phyloP scores from a whole-genome alignment of 2,329 filamentous ascomycete genomes.

The Pyricularia sp. region DNA sequence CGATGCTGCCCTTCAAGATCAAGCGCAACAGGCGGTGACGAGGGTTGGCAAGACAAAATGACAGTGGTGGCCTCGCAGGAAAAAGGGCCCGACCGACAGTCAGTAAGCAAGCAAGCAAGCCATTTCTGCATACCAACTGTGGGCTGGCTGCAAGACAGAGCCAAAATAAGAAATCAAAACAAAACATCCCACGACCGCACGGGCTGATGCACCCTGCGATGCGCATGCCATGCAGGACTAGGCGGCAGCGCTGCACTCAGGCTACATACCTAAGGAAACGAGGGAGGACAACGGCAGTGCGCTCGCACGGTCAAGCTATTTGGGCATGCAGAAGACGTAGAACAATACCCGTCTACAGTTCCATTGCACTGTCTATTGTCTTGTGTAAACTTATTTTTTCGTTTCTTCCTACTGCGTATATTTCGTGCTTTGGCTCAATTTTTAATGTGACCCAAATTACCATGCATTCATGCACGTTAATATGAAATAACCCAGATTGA shows the following conservation, averaged over 20 bases:
- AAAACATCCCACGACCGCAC: not conserved
- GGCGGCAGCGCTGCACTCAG: not conserved
- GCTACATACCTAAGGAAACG: not conserved
- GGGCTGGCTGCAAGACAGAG: not conserved
- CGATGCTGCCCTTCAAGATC: not conserved
- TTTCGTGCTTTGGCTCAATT: not conserved
- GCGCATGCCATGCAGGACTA: not conserved
- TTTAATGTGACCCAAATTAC: not conserved
- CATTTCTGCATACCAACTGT: not conserved
- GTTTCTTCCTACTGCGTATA: too few relatives aligned
- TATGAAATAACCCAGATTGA: not conserved
- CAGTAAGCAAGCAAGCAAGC: too few relatives aligned
- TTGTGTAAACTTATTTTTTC: not conserved
- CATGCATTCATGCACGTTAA: not conserved
- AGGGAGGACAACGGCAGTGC: not conserved
- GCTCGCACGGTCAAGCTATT: not conserved
- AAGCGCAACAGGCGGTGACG: not conserved
- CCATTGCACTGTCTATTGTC: not conserved
- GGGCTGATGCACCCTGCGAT: not conserved
- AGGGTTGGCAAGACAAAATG: not conserved
- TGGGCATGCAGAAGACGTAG: not conserved
- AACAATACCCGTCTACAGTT: not conserved
- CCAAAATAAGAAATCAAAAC: not conserved
- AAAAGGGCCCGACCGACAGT: not conserved
- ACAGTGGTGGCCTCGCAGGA: not conserved